A percentile compares a stretch with the other conserved stretches of the same genome.
These are phyloP conservation scores for Arthrobotrys sphaeroides DNA, from an alignment of 2,329 filamentous ascomycete species.

Conservation along the genomic window DNA sequence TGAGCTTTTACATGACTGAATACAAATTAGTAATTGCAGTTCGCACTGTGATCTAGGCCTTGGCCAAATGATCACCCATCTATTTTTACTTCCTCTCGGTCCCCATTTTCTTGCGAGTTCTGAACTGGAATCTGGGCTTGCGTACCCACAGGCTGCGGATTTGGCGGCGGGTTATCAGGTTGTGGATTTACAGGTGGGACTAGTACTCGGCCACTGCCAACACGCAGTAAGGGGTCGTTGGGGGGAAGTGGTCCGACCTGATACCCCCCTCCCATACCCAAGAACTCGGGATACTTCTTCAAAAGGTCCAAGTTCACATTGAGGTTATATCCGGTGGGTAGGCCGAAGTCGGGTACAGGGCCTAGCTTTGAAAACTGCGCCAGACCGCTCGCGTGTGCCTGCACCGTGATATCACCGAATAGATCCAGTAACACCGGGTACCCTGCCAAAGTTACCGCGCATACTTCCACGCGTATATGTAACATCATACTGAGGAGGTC, in stretches of 20 bases:
- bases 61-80: no score
- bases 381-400: not conserved
- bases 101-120: no score
- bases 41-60: no score
- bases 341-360: not conserved
- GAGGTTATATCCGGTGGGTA: not conserved
- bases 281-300: not conserved
- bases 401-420: not conserved
- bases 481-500: not conserved
- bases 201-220: no score
- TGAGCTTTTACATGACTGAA: no score
- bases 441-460: not conserved
- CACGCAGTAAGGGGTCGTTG: no score
- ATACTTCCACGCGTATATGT: not conserved
- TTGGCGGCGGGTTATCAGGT: no score
- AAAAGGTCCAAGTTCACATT: not conserved
- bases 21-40: no score
- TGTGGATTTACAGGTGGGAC: no score
- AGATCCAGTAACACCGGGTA: conserved; percentile 14
- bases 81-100: no score
- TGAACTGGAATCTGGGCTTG: no score
- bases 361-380: not conserved
- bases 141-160: no score
- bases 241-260: not conserved
- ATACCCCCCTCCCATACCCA: not conserved